Conservation (phyloP, 805 yeast species). For the Nakazawaea anatomiae region DNA sequence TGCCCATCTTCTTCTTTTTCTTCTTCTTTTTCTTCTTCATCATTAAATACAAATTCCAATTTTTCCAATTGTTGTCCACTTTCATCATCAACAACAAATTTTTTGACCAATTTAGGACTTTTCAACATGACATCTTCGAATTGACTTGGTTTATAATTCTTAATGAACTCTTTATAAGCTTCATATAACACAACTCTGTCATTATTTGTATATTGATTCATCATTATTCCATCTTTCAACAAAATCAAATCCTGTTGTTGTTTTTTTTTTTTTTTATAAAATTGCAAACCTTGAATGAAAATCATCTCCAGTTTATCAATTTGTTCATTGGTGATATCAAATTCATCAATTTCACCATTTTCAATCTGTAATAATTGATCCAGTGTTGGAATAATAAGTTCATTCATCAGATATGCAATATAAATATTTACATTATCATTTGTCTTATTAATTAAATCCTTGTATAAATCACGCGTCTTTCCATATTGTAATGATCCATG, state of each 20-base stretch:
- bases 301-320: slow-evolving; percentile 44
- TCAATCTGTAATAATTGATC: slow-evolving; percentile 37
- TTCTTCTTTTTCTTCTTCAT: slow-evolving; percentile 40
- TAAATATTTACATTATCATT: slow-evolving; percentile 37
- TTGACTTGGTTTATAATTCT: slow-evolving; percentile 48
- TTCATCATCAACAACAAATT: slow-evolving; percentile 32
- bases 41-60: slow-evolving; percentile 55
- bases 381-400: slow-evolving; percentile 55
- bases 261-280: slow-evolving; percentile 30
- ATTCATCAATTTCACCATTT: slow-evolving; percentile 34
- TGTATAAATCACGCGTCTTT: slow-evolving; percentile 47
- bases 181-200: slow-evolving; percentile 47
- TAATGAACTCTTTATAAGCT: slow-evolving; percentile 62
- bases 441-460: slow-evolving; percentile 28
- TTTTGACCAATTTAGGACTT: slow-evolving; percentile 48
- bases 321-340: slow-evolving; percentile 39
- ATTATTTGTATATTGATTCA: too few species aligned
- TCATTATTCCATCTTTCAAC: too few species aligned
- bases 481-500: slow-evolving; percentile 33
- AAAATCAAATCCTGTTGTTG: slow-evolving; percentile 23
- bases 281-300: slow-evolving; percentile 47
- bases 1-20: slow-evolving; percentile 1
- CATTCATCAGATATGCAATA: slow-evolving; percentile 68
- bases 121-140: slow-evolving; percentile 32
- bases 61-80: too few species aligned